Evolutionary conservation across 345 rosid species (phyloP), one percentile per base, ranked within the genome.

Genomic region (Camelina laxa): DNA sequence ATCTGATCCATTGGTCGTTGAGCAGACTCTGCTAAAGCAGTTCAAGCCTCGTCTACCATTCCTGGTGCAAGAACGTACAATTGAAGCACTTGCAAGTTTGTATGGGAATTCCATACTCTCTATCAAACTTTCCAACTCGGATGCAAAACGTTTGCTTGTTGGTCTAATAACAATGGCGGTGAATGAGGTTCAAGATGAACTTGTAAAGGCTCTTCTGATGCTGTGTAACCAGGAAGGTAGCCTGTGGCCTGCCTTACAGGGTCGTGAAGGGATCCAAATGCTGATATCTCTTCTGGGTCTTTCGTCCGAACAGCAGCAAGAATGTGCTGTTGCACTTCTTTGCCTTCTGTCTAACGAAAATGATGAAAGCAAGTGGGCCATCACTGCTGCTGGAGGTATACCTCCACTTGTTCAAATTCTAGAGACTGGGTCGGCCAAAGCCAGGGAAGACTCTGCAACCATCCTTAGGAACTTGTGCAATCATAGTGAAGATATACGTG

Each of bases 321-420:
- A 96, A 84, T 92, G 99, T 85, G 93, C 98, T 30, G 99, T 96
- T 82, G 97, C 98, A 59, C 87, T 96, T 82, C 94, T 96, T 69
- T 89, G 89, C 76, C 95, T 96, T 75, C 80, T 96, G 67, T 92
- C 99, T 27, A 85, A 91, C 63, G 97, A 96, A 85, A 92, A 96
- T 55, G 99, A 96, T 79, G 99, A 96, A 78, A 96, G 99, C 79
- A 96, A 96, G 82, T 96, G 99, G 99, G 99, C 99, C 45, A 92
- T 96, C 80, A 96, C 99, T 54, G 99, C 99, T 73, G 99, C 99
- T 77, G 99, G 98, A 86, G 99, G 99, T 63, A 96, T 96, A 80
- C 99, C 99, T 80, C 99, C 99, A 8, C 96, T 96, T 58, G 99
- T 96, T 75, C 99, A 89, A 77, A 96, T 96, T 85, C 84, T 96